phyloP scores from a whole-genome alignment of 495 filamentous ascomycete species.

The Daldinia concentrica region DNA sequence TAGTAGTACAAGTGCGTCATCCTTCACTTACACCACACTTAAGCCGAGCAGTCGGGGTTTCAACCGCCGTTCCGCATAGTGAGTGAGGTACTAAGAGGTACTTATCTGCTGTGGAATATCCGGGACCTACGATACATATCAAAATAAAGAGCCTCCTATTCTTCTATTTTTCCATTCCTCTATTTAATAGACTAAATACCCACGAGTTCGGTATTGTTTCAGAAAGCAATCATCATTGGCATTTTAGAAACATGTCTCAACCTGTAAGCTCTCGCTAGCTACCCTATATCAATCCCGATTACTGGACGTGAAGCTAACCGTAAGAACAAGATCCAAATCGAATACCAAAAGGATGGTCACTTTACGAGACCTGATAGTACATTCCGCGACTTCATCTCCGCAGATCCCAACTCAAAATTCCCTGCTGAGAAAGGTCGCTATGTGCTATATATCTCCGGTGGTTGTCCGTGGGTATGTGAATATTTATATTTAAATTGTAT shows the following conservation, averaged over 20 bases:
- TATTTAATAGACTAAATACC: not conserved
- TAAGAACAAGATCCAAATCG: constrained; percentile 20
- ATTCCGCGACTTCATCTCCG: constrained; percentile 62
- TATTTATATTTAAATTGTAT: not conserved
- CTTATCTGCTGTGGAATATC: not conserved
- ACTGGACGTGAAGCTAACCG: constrained; percentile 16
- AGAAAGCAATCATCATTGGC: not conserved
- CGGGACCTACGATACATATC: not conserved
- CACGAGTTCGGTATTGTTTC: not conserved
- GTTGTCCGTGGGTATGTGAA: constrained; percentile 69
- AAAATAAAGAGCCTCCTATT: not conserved
- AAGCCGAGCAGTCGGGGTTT: not conserved
- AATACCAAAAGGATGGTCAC: constrained; percentile 57
- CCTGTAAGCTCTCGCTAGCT: constrained; percentile 9
- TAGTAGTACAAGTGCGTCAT: not conserved
- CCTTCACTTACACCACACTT: not conserved
- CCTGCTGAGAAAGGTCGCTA: constrained; percentile 74
- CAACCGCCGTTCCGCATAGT: not conserved
- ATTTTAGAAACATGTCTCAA: constrained; percentile 31
- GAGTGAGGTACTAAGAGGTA: not conserved
- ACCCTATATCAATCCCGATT: not conserved
- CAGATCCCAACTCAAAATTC: constrained; percentile 61
- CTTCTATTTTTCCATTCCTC: not conserved
- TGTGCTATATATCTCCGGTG: constrained; percentile 71
- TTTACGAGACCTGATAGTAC: constrained; percentile 60